A percentile compares a stretch with the other conserved stretches of the same genome.
phyloP scores from a whole-genome alignment of 2,329 filamentous ascomycete genomes.

The Decorospora gaudefroyi region DNA sequence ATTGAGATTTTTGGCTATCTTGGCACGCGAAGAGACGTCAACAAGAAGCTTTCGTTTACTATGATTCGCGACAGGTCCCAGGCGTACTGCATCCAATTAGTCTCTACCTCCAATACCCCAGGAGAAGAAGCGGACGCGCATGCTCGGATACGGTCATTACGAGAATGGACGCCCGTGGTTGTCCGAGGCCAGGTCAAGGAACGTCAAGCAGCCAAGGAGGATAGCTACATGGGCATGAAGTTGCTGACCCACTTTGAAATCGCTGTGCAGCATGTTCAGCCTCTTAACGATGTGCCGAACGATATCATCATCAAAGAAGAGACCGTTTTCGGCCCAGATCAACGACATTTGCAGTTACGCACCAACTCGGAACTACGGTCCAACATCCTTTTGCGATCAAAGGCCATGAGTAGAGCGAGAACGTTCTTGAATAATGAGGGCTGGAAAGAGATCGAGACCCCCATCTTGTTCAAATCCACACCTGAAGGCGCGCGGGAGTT shows the following conservation, averaged over 20 bases:
- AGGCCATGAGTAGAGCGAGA: constrained; percentile 60
- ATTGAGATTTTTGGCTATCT: constrained; percentile 64
- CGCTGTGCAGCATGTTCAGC: constrained; percentile 63
- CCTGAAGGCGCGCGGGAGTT: constrained; percentile 96
- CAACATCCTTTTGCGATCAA: constrained; percentile 71
- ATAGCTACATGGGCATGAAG: constrained; percentile 37
- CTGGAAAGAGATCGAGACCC: constrained; percentile 86
- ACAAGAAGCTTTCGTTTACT: constrained; percentile 72
- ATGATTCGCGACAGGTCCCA: constrained; percentile 57
- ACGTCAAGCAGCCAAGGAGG: constrained; percentile 46
- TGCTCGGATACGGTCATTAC: constrained; percentile 50
- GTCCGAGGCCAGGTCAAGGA: constrained; percentile 56
- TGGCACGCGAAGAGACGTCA: constrained; percentile 67
- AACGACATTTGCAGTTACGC: constrained; percentile 83
- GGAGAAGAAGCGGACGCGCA: constrained; percentile 36
- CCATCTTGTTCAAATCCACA: constrained; percentile 94
- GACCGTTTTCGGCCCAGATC: constrained; percentile 72
- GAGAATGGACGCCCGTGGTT: constrained; percentile 59
- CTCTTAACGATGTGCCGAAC: constrained; percentile 73
- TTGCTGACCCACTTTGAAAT: constrained; percentile 60
- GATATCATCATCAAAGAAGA: constrained; percentile 77
- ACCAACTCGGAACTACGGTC: constrained; percentile 69
- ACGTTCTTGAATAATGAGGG: constrained; percentile 58
- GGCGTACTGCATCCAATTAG: constrained; percentile 55
- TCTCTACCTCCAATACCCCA: constrained; percentile 50